Percentiles rank a stretch among this genome's conserved stretches.
These are phyloP conservation scores for Waltergamsia citrina DNA, from an alignment of 2,329 filamentous ascomycete genomes.

Conservation along the genomic window DNA sequence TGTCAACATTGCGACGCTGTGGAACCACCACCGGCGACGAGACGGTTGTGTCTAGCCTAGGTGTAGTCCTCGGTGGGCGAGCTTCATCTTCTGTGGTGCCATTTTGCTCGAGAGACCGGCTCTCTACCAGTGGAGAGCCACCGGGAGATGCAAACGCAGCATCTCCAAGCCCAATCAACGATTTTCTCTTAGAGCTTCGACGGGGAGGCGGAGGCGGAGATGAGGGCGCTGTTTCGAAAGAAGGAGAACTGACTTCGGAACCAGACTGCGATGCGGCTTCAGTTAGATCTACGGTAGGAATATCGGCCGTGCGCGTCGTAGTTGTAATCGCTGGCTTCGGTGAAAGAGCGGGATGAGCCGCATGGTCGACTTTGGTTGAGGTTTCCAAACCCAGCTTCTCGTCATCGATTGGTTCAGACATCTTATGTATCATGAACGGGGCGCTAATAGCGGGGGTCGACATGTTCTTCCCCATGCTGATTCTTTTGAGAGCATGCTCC, in stretches of 20 bases:
- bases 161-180: constrained; percentile 1
- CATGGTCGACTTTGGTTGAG: background rate
- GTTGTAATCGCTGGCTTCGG: no score
- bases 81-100: no score
- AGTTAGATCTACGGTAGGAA: no score
- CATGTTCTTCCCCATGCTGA: background rate
- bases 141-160: background rate
- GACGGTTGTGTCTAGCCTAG: no score
- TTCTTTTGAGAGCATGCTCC: no score
- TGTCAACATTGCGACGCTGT: no score
- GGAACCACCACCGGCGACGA: no score
- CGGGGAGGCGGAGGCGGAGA: constrained; percentile 16
- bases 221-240: constrained; percentile 9
- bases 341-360: background rate
- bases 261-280: no score
- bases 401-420: background rate
- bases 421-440: background rate
- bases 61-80: no score
- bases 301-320: no score
- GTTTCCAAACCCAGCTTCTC: background rate
- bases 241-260: constrained; percentile 1
- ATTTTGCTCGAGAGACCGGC: no score
- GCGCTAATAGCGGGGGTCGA: background rate
- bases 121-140: no score
- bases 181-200: constrained; percentile 15